phyloP scores from a whole-genome alignment of 2,329 filamentous ascomycete species.

The Xylariaceae sp. region DNA sequence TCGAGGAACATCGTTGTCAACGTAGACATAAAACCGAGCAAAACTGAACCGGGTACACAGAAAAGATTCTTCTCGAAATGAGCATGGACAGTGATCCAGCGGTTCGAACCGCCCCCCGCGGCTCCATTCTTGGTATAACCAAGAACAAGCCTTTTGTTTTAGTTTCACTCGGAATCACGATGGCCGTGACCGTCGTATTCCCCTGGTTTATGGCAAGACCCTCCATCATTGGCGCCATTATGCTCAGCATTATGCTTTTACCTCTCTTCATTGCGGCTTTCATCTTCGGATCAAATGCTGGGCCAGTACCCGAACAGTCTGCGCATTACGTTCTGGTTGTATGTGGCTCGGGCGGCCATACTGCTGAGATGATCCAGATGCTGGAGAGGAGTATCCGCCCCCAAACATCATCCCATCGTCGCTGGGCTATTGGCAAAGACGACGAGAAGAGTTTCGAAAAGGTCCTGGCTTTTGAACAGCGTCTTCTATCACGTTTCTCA shows the following conservation, averaged over 20 bases:
- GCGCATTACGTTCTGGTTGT: slow-evolving; percentile 64
- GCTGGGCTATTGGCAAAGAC: slow-evolving; percentile 73
- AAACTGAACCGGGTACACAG: slow-evolving; percentile 9
- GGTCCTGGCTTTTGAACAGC: slow-evolving; percentile 51
- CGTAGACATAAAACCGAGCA: neutral
- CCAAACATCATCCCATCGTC: slow-evolving; percentile 57
- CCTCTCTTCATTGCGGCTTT: slow-evolving; percentile 4
- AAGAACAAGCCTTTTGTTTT: neutral
- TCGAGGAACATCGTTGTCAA: too few species aligned
- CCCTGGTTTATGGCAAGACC: neutral
- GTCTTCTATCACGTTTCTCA: slow-evolving; percentile 28
- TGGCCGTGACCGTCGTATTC: neutral
- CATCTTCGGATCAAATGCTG: neutral
- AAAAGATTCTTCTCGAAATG: slow-evolving; percentile 18
- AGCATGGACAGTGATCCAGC: slow-evolving; percentile 12
- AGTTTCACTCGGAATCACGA: neutral
- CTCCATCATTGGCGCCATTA: neutral
- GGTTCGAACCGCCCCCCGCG: slow-evolving; percentile 6
- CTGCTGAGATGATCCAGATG: slow-evolving; percentile 88
- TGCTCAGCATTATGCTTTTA: neutral
- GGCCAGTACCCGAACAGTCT: slow-evolving; percentile 13
- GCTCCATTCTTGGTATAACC: neutral
- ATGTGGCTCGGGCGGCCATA: slow-evolving; percentile 90
- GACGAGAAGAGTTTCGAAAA: slow-evolving; percentile 66
- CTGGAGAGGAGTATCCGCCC: slow-evolving; percentile 55